Percentiles rank a stretch among this genome's conserved stretches.
These are phyloP conservation scores for Tolypocladium ophioglossoides DNA, from an alignment of 2,329 filamentous ascomycete species.

Conservation along the genomic window DNA sequence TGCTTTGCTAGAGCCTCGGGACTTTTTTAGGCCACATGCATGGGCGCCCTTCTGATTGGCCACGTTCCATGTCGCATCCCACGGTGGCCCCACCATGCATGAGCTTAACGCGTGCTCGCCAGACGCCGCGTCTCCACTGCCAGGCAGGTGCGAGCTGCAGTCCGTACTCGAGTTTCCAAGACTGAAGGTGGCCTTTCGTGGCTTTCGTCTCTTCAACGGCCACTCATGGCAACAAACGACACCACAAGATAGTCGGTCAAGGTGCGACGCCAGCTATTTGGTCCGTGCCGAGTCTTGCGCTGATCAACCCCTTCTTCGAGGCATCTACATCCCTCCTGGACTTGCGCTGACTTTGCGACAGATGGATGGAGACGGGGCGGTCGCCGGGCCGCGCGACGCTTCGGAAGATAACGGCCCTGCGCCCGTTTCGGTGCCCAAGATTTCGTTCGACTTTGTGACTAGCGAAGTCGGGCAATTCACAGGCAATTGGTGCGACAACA, in stretches of 20 bases:
- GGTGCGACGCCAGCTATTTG: not conserved
- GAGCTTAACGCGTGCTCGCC: not conserved
- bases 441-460: conserved; percentile 7
- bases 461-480: conserved; percentile 1
- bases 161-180: no score
- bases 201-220: not conserved
- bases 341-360: conserved; percentile 1
- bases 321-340: not conserved
- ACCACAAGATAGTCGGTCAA: not conserved
- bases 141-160: not conserved
- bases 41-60: not conserved
- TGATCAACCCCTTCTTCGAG: not conserved
- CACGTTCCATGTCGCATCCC: not conserved
- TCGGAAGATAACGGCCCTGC: not conserved
- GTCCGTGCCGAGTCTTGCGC: not conserved
- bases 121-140: not conserved
- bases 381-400: not conserved
- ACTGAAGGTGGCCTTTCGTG: no score
- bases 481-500: conserved; percentile 1
- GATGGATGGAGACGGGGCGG: conserved; percentile 8
- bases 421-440: not conserved
- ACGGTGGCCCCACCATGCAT: not conserved
- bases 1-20: no score
- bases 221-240: not conserved
- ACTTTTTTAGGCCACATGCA: no score